Evolutionary conservation across 495 filamentous ascomycete genomes (phyloP).

Genomic region (Neurospora sp.): DNA sequence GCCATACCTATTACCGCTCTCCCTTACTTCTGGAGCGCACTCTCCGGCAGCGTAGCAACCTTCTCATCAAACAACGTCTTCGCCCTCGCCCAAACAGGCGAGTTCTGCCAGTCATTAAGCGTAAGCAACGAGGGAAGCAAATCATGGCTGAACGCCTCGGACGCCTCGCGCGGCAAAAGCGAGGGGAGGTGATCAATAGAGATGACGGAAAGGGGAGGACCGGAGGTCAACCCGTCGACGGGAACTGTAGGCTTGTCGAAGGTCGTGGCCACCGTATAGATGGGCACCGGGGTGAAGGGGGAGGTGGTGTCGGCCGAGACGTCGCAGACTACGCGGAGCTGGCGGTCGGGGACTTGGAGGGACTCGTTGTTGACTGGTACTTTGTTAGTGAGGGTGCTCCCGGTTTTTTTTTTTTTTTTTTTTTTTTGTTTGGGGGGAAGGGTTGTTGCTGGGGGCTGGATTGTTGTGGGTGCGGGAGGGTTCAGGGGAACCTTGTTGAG

Average conservation of each 20-base stretch:
- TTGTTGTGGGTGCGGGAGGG: background rate
- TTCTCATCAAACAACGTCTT: conserved; percentile 80
- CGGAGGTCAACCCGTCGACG: conserved; percentile 44
- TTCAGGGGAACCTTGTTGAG: background rate
- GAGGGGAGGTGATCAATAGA: conserved; percentile 87
- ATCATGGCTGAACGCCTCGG: conserved; percentile 70
- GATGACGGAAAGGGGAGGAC: conserved; percentile 62
- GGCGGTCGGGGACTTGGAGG: conserved; percentile 56
- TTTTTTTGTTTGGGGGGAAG: background rate
- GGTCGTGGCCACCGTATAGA: conserved; percentile 73
- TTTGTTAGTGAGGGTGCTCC: background rate
- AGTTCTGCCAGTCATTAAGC: conserved; percentile 60
- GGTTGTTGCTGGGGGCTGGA: background rate
- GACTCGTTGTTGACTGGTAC: conserved; percentile 50
- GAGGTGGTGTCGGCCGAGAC: conserved; percentile 61
- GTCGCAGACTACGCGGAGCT: conserved; percentile 79
- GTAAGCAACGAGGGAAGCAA: conserved; percentile 70
- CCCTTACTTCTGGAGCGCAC: conserved; percentile 24
- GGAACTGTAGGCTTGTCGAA: conserved; percentile 78
- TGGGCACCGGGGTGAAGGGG: conserved; percentile 52
- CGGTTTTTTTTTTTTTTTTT: background rate
- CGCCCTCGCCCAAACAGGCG: conserved; percentile 72
- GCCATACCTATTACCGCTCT: too few species aligned
- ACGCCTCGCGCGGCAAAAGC: conserved; percentile 76
- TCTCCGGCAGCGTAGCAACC: conserved; percentile 60